Conservation (phyloP, 345 rosid genomes). For the Dipteronia dyeriana region DNA sequence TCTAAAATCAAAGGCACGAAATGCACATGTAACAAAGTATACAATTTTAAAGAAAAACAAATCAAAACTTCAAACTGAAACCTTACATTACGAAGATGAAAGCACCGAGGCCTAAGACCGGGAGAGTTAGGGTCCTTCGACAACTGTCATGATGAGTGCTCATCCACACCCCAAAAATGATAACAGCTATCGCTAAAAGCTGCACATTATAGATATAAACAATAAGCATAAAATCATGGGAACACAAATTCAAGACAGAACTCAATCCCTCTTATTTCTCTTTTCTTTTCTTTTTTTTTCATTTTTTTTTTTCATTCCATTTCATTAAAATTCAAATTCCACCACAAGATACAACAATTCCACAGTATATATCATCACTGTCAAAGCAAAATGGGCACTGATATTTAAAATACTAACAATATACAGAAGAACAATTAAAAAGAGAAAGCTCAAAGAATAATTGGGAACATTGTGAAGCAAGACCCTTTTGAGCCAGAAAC, state of each 20-base stretch:
- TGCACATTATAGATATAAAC: slow-evolving; percentile 35
- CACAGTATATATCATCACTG: too few species aligned
- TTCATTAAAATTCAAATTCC: background rate
- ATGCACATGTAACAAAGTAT: background rate
- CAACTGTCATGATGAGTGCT: slow-evolving; percentile 88
- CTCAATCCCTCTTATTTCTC: background rate
- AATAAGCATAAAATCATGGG: slow-evolving; percentile 6
- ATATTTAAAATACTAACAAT: background rate
- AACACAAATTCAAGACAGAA: background rate
- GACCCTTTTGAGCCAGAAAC: background rate
- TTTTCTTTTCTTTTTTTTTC: too few species aligned
- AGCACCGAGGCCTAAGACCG: slow-evolving; percentile 82
- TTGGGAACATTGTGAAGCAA: background rate
- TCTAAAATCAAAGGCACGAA: slow-evolving; percentile 40
- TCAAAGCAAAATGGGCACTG: background rate
- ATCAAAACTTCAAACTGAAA: background rate
- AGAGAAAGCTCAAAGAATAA: background rate
- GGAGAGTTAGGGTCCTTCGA: slow-evolving; percentile 78
- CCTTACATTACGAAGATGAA: slow-evolving; percentile 72
- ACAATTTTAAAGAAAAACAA: background rate
- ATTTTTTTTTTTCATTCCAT: background rate
- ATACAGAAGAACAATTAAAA: background rate
- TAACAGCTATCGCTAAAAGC: slow-evolving; percentile 74
- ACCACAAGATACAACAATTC: background rate
- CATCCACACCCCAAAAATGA: slow-evolving; percentile 93